Evolutionary conservation across 257 asterid species (phyloP), one percentile per base, ranked within the genome.

Genomic region (Osmanthus fragrans): DNA sequence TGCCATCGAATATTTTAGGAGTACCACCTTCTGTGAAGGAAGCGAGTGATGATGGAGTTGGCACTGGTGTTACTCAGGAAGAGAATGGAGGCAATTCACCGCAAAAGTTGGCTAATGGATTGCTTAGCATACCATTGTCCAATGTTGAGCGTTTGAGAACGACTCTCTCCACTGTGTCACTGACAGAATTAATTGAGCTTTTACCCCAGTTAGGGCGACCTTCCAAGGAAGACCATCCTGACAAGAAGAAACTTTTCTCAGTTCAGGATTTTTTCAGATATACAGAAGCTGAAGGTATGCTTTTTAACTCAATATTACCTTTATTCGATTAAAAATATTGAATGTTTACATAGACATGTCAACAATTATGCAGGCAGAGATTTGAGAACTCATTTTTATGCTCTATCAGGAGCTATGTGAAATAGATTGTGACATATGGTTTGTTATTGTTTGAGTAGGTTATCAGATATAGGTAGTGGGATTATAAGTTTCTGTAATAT

Each of bases 221-320:
- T 75, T 90, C 96, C 13, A 91, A 93, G 85, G 98, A 92, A 74
- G 98, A 92, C 67, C 90, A 93, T 87, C 99, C 99, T 47, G 99
- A 96, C 87, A 96, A 96, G 88, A 96, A 93, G 89, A 93, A 94
- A 76, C 88, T 96, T 71, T 82, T 93, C 84, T 93, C 97, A 36
- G 99, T 93, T 30, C 99, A 96, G 86, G 99, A 96, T 72, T 96
- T 96, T 73, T 96, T 96, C 91, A 89, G 94, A 90, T 96, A 96
- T 83, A 96, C 99, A 27, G 99, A 96, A 84, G 86, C 99, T 73
- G 99, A 96, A 93, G 99, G 99, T 93, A 87, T 82, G 65, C 63
- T 5, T 81, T 79, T 70, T 72, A 34, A 68, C 60, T 69, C 7
- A 10, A 40, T 33, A 58, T 70, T 37, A 51, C 64, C 34, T 70